Conservation (phyloP, 2,329 filamentous ascomycete species). For the Rhexocercosporidium sp. region DNA sequence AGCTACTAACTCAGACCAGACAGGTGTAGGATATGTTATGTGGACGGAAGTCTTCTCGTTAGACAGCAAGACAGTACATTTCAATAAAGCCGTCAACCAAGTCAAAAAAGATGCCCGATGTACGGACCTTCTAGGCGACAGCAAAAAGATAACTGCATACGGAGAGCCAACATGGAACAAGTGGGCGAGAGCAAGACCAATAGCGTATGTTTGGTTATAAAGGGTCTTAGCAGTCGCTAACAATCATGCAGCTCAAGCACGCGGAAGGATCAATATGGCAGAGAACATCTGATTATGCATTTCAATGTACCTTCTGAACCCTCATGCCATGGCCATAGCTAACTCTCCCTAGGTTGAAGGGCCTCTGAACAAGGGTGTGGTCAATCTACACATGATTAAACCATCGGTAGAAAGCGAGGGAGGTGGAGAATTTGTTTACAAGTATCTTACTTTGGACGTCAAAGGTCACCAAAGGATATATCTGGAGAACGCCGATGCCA, state of each 20-base stretch:
- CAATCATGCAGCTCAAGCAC: slow-evolving; percentile 60
- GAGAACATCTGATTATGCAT: slow-evolving; percentile 82
- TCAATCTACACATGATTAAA: slow-evolving; percentile 79
- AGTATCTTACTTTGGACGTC: slow-evolving; percentile 80
- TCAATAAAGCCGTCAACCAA: slow-evolving; percentile 83
- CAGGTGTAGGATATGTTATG: slow-evolving; percentile 77
- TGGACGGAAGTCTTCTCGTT: slow-evolving; percentile 84
- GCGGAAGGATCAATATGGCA: slow-evolving; percentile 74
- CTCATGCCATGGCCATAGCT: slow-evolving; percentile 26
- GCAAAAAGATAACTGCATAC: slow-evolving; percentile 77
- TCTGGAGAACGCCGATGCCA: slow-evolving; percentile 62
- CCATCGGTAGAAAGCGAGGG: slow-evolving; percentile 70
- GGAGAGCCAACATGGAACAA: slow-evolving; percentile 83
- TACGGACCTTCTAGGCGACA: slow-evolving; percentile 74
- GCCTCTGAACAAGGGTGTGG: slow-evolving; percentile 72
- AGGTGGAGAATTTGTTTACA: slow-evolving; percentile 77
- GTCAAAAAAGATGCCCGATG: slow-evolving; percentile 77
- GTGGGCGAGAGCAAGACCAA: slow-evolving; percentile 72
- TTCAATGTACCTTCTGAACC: slow-evolving; percentile 69
- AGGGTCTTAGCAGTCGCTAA: slow-evolving; percentile 38
- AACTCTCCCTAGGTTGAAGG: slow-evolving; percentile 69
- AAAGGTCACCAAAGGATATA: slow-evolving; percentile 71
- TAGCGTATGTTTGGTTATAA: slow-evolving; percentile 53
- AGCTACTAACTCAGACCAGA: slow-evolving; percentile 51
- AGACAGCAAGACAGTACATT: slow-evolving; percentile 84